Conservation (phyloP, 805 yeast genomes). For the Nakazawaea ishiwadae region DNA sequence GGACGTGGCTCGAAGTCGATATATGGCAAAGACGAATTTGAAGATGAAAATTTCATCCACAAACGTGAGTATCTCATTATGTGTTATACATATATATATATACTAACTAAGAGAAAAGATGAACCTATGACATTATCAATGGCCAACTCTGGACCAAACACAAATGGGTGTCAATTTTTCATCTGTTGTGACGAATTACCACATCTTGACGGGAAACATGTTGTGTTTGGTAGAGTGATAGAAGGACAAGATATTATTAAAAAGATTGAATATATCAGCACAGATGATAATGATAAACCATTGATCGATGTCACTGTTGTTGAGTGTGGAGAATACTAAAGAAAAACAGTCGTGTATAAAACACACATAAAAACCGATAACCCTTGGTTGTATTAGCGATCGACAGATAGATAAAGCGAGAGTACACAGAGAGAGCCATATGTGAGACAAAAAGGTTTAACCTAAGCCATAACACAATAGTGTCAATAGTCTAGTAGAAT, state of each 20-base stretch:
- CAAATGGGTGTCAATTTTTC: constrained; percentile 45
- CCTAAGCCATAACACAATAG: no score
- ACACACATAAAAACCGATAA: no score
- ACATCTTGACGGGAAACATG: constrained; percentile 42
- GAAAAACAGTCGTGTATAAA: no score
- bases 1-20: constrained; percentile 41
- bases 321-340: constrained; percentile 21
- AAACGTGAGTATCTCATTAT: constrained; percentile 20
- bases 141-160: constrained; percentile 40
- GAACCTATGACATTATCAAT: constrained; percentile 26
- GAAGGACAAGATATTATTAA: constrained; percentile 35
- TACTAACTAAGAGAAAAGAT: constrained; percentile 16
- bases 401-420: no score
- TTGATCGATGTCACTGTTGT: constrained; percentile 16
- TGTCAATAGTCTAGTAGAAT: no score
- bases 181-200: constrained; percentile 28
- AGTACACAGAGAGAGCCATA: no score
- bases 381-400: no score
- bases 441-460: no score
- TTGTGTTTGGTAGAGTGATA: constrained; percentile 43
- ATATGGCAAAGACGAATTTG: constrained; percentile 34
- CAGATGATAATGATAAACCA: constrained; percentile 19
- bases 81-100: not conserved
- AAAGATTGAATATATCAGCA: constrained; percentile 22
- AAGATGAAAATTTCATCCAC: constrained; percentile 37